phyloP scores from a whole-genome alignment of 2,329 filamentous ascomycete genomes.

The Penicillium sp. region DNA sequence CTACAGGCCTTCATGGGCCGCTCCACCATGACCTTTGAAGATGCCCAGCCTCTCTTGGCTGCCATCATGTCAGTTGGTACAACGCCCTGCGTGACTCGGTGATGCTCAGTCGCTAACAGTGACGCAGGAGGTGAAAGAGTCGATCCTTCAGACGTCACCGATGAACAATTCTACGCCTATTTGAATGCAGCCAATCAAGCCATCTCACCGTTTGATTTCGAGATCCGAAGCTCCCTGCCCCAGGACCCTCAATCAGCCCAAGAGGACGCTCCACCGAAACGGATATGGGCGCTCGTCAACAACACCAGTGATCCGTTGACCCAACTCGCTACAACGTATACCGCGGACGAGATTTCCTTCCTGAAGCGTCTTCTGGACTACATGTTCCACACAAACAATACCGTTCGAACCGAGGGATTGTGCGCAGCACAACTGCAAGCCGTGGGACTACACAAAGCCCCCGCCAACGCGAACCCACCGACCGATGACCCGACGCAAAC shows the following conservation, averaged over 20 bases:
- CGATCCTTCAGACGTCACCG: constrained; percentile 64
- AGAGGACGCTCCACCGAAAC: constrained; percentile 24
- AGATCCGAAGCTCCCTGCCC: constrained; percentile 74
- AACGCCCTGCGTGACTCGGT: not conserved
- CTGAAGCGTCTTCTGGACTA: constrained; percentile 83
- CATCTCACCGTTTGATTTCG: constrained; percentile 79
- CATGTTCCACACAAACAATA: constrained; percentile 92
- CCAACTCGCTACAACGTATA: constrained; percentile 80
- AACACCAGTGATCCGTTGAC: constrained; percentile 80
- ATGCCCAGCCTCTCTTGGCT: constrained; percentile 74
- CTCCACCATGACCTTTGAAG: constrained; percentile 72
- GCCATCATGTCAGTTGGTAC: constrained; percentile 67
- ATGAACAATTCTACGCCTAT: constrained; percentile 67
- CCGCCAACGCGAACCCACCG: constrained; percentile 45
- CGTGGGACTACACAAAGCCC: constrained; percentile 61
- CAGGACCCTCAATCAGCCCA: constrained; percentile 57
- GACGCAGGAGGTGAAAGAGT: constrained; percentile 48
- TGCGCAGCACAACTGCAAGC: constrained; percentile 80
- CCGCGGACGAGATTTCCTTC: constrained; percentile 82
- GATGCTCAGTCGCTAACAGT: not conserved
- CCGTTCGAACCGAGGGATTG: constrained; percentile 75
- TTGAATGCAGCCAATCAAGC: constrained; percentile 70
- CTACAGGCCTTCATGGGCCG: constrained; percentile 83
- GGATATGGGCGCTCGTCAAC: constrained; percentile 85
- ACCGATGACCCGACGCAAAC: constrained; percentile 38